Evolutionary conservation across 225 moss, liverwort and hornwort species (phyloP).

Genomic region (Polytrichum formosum): DNA sequence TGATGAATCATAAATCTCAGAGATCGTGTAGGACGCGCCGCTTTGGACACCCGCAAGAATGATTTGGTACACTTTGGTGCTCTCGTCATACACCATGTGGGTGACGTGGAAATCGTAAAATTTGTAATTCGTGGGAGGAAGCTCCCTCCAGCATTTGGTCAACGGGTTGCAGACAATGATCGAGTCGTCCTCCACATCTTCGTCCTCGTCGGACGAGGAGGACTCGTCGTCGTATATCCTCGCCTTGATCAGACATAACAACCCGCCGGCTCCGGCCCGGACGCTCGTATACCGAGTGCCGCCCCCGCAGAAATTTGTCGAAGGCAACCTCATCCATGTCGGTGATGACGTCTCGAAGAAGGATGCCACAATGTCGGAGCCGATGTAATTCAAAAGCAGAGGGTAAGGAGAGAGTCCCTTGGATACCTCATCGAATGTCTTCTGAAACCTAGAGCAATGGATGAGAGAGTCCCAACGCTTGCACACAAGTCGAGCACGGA

Average conservation of each 20-base stretch:
- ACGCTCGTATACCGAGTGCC: conserved; percentile 10
- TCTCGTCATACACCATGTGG: conserved; percentile 13
- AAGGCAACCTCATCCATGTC: conserved; percentile 12
- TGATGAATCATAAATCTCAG: conserved; percentile 14
- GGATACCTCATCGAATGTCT: conserved; percentile 12
- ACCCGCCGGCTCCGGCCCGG: conserved; percentile 14
- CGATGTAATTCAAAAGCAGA: conserved; percentile 9
- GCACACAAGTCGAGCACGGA: conserved; percentile 11
- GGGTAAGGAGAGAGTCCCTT: conserved; percentile 7
- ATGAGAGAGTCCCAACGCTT: conserved; percentile 9
- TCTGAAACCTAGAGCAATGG: conserved; percentile 13
- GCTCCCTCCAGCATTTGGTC: conserved; percentile 13
- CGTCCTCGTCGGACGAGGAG: conserved; percentile 8
- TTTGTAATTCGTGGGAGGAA: conserved; percentile 15
- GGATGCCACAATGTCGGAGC: conserved; percentile 10
- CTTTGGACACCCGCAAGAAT: conserved; percentile 16
- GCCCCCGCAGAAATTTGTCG: conserved; percentile 8
- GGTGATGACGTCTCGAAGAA: background rate
- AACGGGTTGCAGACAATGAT: conserved; percentile 19
- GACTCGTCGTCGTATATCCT: conserved; percentile 12
- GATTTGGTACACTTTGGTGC: conserved; percentile 10
- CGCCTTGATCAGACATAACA: conserved; percentile 14
- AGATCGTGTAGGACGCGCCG: conserved; percentile 6
- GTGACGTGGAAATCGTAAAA: conserved; percentile 13
- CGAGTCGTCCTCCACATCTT: conserved; percentile 10